A percentile compares a stretch with the other conserved stretches of the same genome.
Conservation (phyloP, 768 basidiomycete species). For the Boletus subcaerulescens region DNA sequence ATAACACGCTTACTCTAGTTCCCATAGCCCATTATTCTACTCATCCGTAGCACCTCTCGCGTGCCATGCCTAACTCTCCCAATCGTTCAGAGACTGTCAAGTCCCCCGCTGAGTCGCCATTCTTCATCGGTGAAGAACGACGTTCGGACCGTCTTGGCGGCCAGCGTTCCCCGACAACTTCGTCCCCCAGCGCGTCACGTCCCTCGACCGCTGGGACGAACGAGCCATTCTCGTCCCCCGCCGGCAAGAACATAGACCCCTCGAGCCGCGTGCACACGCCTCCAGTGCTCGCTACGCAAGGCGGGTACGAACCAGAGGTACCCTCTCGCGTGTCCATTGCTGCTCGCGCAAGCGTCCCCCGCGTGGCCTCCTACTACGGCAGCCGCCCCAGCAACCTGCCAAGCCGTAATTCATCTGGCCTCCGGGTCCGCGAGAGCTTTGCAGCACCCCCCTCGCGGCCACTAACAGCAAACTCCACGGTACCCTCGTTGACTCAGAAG, state of each 20-base stretch:
- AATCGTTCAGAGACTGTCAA: not conserved
- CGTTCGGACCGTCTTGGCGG: conserved; percentile 2
- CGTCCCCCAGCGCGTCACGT: conserved; percentile 10
- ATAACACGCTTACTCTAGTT: not conserved
- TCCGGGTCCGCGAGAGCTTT: conserved; percentile 53
- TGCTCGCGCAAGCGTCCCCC: conserved; percentile 41
- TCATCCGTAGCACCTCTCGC: not conserved
- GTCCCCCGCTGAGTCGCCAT: conserved; percentile 6
- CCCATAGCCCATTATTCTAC: not conserved
- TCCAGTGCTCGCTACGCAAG: not conserved
- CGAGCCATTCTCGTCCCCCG: conserved; percentile 50
- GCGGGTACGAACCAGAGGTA: conserved; percentile 24
- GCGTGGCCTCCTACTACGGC: conserved; percentile 36
- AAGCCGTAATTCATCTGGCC: conserved; percentile 35
- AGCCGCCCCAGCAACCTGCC: conserved; percentile 34
- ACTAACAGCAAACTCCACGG: conserved; percentile 49
- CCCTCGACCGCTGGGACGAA: conserved; percentile 34
- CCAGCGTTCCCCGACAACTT: not conserved
- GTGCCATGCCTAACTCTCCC: conserved; percentile 19
- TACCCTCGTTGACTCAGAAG: conserved; percentile 37
- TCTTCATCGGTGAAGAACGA: conserved; percentile 21
- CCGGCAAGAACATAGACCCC: conserved; percentile 43
- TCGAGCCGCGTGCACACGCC: conserved; percentile 25
- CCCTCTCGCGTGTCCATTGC: conserved; percentile 37
- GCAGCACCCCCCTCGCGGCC: conserved; percentile 58